phyloP scores from a whole-genome alignment of 2,329 filamentous ascomycete species.

The Pleurostoma richardsiae region DNA sequence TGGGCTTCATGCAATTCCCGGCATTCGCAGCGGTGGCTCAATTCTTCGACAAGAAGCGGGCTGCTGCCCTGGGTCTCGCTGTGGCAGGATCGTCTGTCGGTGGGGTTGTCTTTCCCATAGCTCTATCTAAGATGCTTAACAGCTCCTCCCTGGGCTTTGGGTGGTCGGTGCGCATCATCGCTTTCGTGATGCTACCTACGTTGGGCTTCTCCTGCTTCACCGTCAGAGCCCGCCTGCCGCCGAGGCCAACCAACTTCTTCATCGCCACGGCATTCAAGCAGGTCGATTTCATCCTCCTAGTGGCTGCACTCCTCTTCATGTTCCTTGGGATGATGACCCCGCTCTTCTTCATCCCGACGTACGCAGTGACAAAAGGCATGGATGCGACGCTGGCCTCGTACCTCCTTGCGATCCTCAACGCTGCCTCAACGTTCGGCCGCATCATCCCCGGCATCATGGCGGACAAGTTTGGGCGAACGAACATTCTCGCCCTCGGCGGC shows the following conservation, averaged over 20 bases:
- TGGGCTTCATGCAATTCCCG: constrained; percentile 32
- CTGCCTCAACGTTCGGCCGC: background rate
- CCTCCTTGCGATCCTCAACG: background rate
- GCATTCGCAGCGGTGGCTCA: constrained; percentile 22
- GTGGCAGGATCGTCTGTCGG: constrained; percentile 24
- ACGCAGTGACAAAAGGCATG: constrained; percentile 19
- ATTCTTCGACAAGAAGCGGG: constrained; percentile 23
- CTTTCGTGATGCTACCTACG: constrained; percentile 19
- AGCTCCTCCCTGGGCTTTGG: constrained; percentile 23
- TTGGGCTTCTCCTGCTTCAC: constrained; percentile 15
- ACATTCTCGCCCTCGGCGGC: constrained; percentile 7
- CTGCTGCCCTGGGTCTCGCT: constrained; percentile 25
- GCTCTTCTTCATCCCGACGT: constrained; percentile 34
- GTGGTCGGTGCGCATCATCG: constrained; percentile 16
- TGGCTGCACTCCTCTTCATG: constrained; percentile 22
- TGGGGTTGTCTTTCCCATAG: constrained; percentile 25
- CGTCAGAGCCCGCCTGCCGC: constrained; percentile 26
- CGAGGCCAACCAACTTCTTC: constrained; percentile 25
- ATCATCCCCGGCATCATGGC: background rate
- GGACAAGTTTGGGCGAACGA: constrained; percentile 6
- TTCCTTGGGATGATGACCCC: constrained; percentile 32
- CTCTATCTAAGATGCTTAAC: constrained; percentile 25
- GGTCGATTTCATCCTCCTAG: constrained; percentile 26
- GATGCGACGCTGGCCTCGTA: constrained; percentile 39
- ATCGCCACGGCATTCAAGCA: constrained; percentile 33